Evolutionary conservation across 1,284 basidiomycete species (phyloP).

Genomic region (Ceratobasidium sp.): DNA sequence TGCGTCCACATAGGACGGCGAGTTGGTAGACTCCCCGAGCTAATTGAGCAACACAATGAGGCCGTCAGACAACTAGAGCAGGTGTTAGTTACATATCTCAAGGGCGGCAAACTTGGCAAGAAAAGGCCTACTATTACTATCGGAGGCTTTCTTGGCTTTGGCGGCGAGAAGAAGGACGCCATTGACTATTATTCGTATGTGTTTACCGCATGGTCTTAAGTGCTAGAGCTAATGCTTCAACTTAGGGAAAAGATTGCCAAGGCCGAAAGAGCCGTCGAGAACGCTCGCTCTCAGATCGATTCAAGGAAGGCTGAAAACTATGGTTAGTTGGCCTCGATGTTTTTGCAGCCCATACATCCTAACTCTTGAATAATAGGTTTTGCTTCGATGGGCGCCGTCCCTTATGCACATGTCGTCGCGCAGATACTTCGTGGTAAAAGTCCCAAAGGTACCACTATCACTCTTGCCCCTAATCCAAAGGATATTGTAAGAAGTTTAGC

Average conservation of each 20-base stretch:
- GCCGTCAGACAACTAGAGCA: conserved; percentile 85
- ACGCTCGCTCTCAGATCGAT: conserved; percentile 76
- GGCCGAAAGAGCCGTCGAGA: conserved; percentile 80
- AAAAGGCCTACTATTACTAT: conserved; percentile 77
- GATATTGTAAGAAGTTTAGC: conserved; percentile 67
- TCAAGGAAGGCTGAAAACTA: conserved; percentile 80
- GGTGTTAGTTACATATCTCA: conserved; percentile 84
- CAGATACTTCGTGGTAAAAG: conserved; percentile 70
- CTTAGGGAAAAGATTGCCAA: conserved; percentile 66
- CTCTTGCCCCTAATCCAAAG: conserved; percentile 83
- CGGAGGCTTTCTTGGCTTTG: conserved; percentile 76
- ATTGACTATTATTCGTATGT: conserved; percentile 84
- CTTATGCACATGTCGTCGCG: conserved; percentile 87
- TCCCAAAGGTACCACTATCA: conserved; percentile 73
- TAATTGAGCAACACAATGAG: conserved; percentile 86
- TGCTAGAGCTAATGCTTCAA: conserved; percentile 34
- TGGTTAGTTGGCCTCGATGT: conserved; percentile 52
- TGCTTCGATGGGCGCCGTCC: conserved; percentile 90
- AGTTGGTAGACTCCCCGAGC: conserved; percentile 75
- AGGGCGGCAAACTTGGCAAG: conserved; percentile 73
- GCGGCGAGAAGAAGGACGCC: conserved; percentile 78
- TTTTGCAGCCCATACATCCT: conserved; percentile 2
- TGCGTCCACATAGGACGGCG: conserved; percentile 81
- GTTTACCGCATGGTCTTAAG: not conserved
- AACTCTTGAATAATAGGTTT: conserved; percentile 58